Conservation (phyloP, 2,329 filamentous ascomycete genomes). For the Aspergillus brunneoviolaceus region DNA sequence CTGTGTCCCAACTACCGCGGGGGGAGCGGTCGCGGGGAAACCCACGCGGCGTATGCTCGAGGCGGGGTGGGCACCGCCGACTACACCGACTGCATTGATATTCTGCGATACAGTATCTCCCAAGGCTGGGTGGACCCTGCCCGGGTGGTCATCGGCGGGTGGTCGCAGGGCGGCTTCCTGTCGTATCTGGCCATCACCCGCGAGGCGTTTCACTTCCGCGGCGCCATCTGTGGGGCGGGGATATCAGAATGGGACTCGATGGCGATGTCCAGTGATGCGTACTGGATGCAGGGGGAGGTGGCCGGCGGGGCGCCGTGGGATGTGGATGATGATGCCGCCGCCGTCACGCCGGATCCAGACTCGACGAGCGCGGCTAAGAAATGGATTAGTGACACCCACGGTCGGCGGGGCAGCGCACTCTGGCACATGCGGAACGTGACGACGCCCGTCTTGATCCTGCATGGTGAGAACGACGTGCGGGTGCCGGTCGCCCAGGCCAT, state of each 20-base stretch:
- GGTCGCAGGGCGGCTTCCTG: not conserved
- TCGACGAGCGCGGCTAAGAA: not conserved
- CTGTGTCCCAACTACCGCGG: conserved; percentile 1
- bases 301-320: not conserved
- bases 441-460: not conserved
- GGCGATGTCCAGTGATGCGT: not conserved
- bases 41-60: not conserved
- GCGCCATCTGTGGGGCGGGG: not conserved
- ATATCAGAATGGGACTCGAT: not conserved
- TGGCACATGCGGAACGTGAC: not conserved
- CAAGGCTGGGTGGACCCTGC: not conserved
- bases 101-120: not conserved
- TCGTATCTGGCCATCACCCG: not conserved
- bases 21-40: not conserved
- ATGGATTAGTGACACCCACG: not conserved
- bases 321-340: not conserved
- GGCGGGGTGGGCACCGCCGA: not conserved
- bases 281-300: not conserved
- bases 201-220: not conserved
- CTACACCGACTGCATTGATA: not conserved
- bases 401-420: not conserved
- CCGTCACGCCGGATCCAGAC: not conserved
- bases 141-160: not conserved
- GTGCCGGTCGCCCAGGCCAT: not conserved
- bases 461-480: not conserved